These are phyloP conservation scores for Eucommia ulmoides DNA, from an alignment of 257 asterid species.

Conservation along the genomic window DNA sequence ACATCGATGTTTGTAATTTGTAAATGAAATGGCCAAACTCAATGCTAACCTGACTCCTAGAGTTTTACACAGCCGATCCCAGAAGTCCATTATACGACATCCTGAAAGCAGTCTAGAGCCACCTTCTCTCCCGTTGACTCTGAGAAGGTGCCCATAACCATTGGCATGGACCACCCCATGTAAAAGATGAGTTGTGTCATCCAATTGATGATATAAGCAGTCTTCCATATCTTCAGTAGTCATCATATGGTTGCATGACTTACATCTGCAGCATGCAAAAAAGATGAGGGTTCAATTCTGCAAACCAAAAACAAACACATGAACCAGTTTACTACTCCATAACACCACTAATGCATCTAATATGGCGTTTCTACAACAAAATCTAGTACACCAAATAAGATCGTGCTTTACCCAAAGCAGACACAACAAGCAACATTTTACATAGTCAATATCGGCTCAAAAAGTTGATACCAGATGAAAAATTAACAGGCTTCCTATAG, in stretches of 20 bases:
- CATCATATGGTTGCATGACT: constrained; percentile 76
- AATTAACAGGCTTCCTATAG: too few relatives aligned
- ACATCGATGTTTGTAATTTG: background rate
- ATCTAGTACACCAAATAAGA: too few relatives aligned
- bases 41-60: constrained; percentile 72
- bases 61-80: constrained; percentile 77
- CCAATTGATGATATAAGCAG: constrained; percentile 84
- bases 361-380: too few relatives aligned
- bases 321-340: too few relatives aligned
- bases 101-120: constrained; percentile 87
- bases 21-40: background rate
- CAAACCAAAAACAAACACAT: too few relatives aligned
- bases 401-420: too few relatives aligned
- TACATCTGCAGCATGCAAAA: constrained; percentile 56
- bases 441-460: too few relatives aligned
- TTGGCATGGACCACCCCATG: constrained; percentile 84
- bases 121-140: constrained; percentile 96
- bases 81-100: constrained; percentile 62
- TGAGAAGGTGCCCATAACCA: constrained; percentile 89
- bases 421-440: too few relatives aligned
- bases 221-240: constrained; percentile 87
- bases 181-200: constrained; percentile 72
- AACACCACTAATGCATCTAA: too few relatives aligned
- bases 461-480: too few relatives aligned
- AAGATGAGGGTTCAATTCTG: too few relatives aligned